Evolutionary conservation across 192 early-diverging fungal genomes (phyloP).

Genomic region (Physocladia obscura): DNA sequence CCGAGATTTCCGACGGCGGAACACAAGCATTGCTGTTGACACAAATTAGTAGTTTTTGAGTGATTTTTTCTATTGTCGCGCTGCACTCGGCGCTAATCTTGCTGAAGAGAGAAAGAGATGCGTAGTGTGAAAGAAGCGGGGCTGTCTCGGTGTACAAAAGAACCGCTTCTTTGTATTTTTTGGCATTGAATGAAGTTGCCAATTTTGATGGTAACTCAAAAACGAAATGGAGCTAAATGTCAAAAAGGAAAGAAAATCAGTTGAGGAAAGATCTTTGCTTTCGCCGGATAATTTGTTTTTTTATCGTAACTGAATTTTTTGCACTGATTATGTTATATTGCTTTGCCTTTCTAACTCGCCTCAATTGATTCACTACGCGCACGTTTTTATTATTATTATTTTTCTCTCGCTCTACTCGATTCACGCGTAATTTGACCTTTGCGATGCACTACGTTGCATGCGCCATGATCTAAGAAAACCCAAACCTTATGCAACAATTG

Average conservation of each 20-base stretch:
- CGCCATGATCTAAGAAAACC: no score
- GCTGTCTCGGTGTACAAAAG: constrained; percentile 69
- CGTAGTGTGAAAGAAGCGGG: constrained; percentile 74
- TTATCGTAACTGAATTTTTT: no score
- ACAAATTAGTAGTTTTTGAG: constrained; percentile 54
- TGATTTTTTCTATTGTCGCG: constrained; percentile 73
- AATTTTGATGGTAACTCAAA: constrained; percentile 83
- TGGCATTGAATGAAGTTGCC: constrained; percentile 53
- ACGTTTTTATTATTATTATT: no score
- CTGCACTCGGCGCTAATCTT: constrained; percentile 79
- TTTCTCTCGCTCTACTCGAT: no score
- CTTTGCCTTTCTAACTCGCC: no score
- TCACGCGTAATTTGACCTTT: no score
- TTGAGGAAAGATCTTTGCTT: not conserved
- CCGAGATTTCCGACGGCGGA: constrained; percentile 42
- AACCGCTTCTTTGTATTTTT: constrained; percentile 73
- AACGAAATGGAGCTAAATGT: constrained; percentile 73
- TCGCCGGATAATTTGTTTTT: no score
- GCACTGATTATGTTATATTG: no score
- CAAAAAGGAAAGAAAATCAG: not conserved
- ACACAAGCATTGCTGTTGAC: constrained; percentile 42
- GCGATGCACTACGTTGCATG: no score
- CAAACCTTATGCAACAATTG: constrained; percentile 66
- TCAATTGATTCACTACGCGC: no score
- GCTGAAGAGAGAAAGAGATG: constrained; percentile 69